Percentiles rank a stretch among this genome's conserved stretches.
Evolutionary conservation across 1,284 basidiomycete genomes (phyloP).

Genomic region (Cutaneotrichosporon sp.): DNA sequence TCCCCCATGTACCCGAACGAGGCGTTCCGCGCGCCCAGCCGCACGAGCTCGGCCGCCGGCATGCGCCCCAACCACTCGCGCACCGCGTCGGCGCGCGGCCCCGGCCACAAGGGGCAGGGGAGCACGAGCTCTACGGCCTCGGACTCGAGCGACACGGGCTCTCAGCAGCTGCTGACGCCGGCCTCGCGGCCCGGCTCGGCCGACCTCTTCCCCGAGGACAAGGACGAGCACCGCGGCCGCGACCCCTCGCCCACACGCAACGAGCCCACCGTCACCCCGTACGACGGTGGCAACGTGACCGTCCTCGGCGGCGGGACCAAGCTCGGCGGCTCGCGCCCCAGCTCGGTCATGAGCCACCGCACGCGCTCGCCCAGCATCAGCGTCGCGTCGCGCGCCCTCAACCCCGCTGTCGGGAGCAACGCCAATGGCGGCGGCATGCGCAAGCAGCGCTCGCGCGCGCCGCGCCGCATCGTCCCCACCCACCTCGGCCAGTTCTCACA

Average conservation of each 20-base stretch:
- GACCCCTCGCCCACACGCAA: slow-evolving; percentile 29
- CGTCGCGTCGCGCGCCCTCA: slow-evolving; percentile 45
- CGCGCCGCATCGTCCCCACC: slow-evolving; percentile 49
- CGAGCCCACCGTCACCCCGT: slow-evolving; percentile 51
- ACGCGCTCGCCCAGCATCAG: slow-evolving; percentile 48
- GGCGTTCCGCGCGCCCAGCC: background rate
- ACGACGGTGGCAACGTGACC: slow-evolving; percentile 55
- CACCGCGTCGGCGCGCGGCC: slow-evolving; percentile 8
- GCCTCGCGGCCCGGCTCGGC: slow-evolving; percentile 43
- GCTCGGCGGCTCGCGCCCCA: slow-evolving; percentile 49
- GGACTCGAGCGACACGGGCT: slow-evolving; percentile 37
- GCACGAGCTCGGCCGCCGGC: background rate
- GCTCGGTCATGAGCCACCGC: slow-evolving; percentile 35
- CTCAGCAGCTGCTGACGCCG: slow-evolving; percentile 44
- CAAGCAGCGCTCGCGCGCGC: slow-evolving; percentile 39
- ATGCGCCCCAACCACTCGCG: slow-evolving; percentile 10
- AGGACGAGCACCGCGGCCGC: slow-evolving; percentile 20
- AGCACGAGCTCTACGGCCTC: slow-evolving; percentile 36
- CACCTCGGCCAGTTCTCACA: slow-evolving; percentile 48
- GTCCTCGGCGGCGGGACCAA: slow-evolving; percentile 55
- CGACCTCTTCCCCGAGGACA: slow-evolving; percentile 34
- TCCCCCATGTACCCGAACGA: slow-evolving; percentile 26
- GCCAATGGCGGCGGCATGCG: slow-evolving; percentile 29
- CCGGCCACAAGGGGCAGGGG: slow-evolving; percentile 23
- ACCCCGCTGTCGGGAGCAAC: slow-evolving; percentile 38